Conservation (phyloP, 345 rosid species). For the Punica granatum region DNA sequence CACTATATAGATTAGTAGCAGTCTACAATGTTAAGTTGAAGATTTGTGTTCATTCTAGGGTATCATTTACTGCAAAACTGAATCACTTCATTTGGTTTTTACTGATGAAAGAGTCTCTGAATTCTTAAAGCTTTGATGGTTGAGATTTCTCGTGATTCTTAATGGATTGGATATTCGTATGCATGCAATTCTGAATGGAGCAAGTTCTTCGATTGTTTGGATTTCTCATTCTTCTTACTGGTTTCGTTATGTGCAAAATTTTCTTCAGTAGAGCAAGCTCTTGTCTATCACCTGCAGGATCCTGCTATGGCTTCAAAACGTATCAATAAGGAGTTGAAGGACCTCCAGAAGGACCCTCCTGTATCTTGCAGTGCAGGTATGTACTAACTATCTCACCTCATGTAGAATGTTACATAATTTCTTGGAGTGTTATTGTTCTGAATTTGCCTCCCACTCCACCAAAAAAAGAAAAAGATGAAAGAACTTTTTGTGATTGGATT, state of each 20-base stretch:
- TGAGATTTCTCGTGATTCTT: no score
- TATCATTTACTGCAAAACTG: no score
- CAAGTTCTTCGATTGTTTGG: not conserved
- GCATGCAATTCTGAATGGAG: no score
- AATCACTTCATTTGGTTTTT: no score
- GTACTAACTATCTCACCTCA: not conserved
- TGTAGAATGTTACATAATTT: not conserved
- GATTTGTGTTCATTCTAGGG: no score
- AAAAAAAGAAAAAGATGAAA: not conserved
- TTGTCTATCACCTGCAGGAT: not conserved
- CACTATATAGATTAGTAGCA: not conserved
- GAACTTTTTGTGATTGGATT: not conserved
- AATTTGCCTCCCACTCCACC: no score
- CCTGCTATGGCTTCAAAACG: slow-evolving; percentile 5
- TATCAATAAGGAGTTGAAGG: slow-evolving; percentile 14
- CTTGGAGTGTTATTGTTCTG: not conserved
- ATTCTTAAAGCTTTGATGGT: not conserved
- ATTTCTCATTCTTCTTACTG: not conserved
- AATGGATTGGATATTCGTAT: no score
- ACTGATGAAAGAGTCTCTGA: no score
- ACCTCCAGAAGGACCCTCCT: slow-evolving; percentile 15
- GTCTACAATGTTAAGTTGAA: not conserved
- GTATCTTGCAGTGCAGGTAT: slow-evolving; percentile 14
- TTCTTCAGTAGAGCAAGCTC: not conserved
- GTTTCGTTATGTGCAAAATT: not conserved